Percentiles rank a stretch among this genome's conserved stretches.
Conservation (phyloP, 371 early-diverging fungal genomes). For the Mortierella sp. region DNA sequence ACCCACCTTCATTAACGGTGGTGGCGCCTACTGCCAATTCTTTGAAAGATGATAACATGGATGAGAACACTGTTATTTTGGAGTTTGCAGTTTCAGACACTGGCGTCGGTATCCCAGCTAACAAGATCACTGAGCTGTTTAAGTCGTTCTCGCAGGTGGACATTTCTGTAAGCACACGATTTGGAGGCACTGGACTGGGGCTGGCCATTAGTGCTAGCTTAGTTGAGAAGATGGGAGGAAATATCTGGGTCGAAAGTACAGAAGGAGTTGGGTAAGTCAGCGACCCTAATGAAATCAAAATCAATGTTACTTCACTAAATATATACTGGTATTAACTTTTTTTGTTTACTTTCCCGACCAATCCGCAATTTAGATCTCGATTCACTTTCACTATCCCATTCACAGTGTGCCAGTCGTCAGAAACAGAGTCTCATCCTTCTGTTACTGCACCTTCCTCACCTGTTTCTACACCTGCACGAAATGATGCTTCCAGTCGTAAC, state of each 20-base stretch:
- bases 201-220: slow-evolving; percentile 69
- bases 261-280: slow-evolving; percentile 58
- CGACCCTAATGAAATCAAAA: neutral
- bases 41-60: slow-evolving; percentile 28
- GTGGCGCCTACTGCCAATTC: slow-evolving; percentile 53
- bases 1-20: slow-evolving; percentile 33
- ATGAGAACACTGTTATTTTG: slow-evolving; percentile 61
- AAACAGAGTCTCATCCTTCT: slow-evolving; percentile 38
- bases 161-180: slow-evolving; percentile 68
- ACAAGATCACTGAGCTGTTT: slow-evolving; percentile 67
- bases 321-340: neutral
- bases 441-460: slow-evolving; percentile 48
- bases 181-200: slow-evolving; percentile 70
- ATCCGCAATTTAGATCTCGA: slow-evolving; percentile 61
- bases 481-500: neutral
- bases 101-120: slow-evolving; percentile 71
- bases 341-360: slow-evolving; percentile 46
- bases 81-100: slow-evolving; percentile 72
- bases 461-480: slow-evolving; percentile 4
- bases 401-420: slow-evolving; percentile 50
- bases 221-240: slow-evolving; percentile 72
- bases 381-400: slow-evolving; percentile 70
- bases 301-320: neutral
- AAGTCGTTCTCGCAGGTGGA: slow-evolving; percentile 73
- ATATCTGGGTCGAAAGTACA: slow-evolving; percentile 73